Percentiles rank a stretch among this genome's conserved stretches.
phyloP scores from a whole-genome alignment of 345 rosid species.

The Cardamine resedifolia region DNA sequence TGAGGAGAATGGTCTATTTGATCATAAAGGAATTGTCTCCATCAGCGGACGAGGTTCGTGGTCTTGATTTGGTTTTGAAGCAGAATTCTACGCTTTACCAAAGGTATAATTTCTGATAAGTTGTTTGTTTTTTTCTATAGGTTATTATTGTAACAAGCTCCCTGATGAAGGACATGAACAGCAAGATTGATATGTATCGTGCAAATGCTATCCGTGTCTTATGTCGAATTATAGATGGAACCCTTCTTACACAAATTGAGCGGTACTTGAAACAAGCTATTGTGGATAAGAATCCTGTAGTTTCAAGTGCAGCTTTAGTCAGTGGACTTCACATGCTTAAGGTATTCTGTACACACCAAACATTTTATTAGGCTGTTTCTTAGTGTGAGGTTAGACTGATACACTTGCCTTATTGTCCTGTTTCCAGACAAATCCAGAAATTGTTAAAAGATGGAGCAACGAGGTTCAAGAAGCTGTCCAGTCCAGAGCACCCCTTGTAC shows the following conservation, averaged over 20 bases:
- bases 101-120: neutral
- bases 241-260: slow-evolving; percentile 90
- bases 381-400: neutral
- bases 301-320: slow-evolving; percentile 98
- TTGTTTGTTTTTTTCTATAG: slow-evolving; percentile 44
- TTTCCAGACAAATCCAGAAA: slow-evolving; percentile 78
- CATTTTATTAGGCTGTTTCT: neutral
- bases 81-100: neutral
- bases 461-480: slow-evolving; percentile 99
- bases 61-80: neutral
- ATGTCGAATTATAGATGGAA: slow-evolving; percentile 90
- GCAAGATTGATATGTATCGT: slow-evolving; percentile 97
- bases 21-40: slow-evolving; percentile 90
- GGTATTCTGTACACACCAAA: slow-evolving; percentile 43
- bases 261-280: slow-evolving; percentile 97
- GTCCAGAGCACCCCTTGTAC: slow-evolving; percentile 96
- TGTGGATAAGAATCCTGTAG: slow-evolving; percentile 98
- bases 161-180: slow-evolving; percentile 97
- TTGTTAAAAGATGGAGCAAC: slow-evolving; percentile 98
- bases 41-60: slow-evolving; percentile 78
- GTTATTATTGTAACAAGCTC: slow-evolving; percentile 99
- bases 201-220: slow-evolving; percentile 99
- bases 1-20: slow-evolving; percentile 93
- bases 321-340: slow-evolving; percentile 95
- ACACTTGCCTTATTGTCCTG: neutral